These are phyloP conservation scores for Oidiodendron maius DNA, from an alignment of 495 filamentous ascomycete genomes.

Conservation along the genomic window DNA sequence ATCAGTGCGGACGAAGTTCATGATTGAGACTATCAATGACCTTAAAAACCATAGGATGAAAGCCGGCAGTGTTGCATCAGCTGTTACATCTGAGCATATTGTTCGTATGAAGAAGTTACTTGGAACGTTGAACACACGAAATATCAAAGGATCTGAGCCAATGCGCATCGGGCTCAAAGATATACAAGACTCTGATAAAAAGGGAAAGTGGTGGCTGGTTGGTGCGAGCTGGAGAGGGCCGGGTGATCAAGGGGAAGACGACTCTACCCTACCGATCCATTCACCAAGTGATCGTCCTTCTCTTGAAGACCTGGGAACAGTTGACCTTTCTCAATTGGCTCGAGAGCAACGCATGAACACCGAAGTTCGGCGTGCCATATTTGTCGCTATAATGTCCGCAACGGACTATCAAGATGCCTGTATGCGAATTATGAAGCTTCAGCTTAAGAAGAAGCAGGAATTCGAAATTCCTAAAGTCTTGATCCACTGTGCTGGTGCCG, in stretches of 20 bases:
- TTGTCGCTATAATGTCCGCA: conserved; percentile 84
- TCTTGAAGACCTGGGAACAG: conserved; percentile 35
- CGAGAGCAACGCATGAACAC: conserved; percentile 91
- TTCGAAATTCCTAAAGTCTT: conserved; percentile 84
- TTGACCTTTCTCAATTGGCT: conserved; percentile 69
- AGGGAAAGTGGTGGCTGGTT: conserved; percentile 97
- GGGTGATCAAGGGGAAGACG: conserved; percentile 17
- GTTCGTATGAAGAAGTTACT: conserved; percentile 78
- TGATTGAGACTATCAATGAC: conserved; percentile 94
- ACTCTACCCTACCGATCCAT: conserved; percentile 21
- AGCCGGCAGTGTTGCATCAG: conserved; percentile 55
- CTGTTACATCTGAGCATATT: conserved; percentile 67
- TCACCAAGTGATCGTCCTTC: conserved; percentile 19
- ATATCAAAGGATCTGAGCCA: conserved; percentile 69
- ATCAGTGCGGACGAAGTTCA: conserved; percentile 89
- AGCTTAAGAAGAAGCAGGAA: conserved; percentile 78
- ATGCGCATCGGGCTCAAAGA: conserved; percentile 75
- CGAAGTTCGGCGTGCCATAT: conserved; percentile 85
- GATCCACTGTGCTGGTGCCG: conserved; percentile 78
- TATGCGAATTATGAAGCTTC: conserved; percentile 69
- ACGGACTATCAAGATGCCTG: conserved; percentile 80
- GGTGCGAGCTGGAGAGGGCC: conserved; percentile 79
- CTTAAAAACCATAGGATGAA: conserved; percentile 92
- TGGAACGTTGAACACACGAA: conserved; percentile 63
- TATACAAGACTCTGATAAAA: conserved; percentile 72